Evolutionary conservation across 2,329 filamentous ascomycete species (phyloP).

Genomic region (Lachnellula hyalina): DNA sequence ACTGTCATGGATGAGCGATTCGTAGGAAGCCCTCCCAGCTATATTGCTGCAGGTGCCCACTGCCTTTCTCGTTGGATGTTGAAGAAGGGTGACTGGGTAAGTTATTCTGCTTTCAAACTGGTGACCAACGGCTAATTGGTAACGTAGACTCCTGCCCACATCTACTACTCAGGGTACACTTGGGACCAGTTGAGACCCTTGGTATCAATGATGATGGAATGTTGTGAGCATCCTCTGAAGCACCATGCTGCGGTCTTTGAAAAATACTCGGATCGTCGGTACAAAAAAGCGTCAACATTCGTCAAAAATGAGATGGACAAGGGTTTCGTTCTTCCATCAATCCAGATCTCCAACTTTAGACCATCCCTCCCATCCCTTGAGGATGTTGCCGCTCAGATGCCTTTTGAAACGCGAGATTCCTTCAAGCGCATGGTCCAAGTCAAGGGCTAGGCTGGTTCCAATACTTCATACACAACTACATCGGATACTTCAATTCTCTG

Average conservation of each 20-base stretch:
- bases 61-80: conserved; percentile 86
- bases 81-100: conserved; percentile 88
- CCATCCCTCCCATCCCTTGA: conserved; percentile 24
- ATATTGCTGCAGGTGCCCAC: conserved; percentile 83
- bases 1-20: conserved; percentile 98
- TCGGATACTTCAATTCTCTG: conserved; percentile 25
- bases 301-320: conserved; percentile 69
- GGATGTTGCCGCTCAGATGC: conserved; percentile 19
- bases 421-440: conserved; percentile 28
- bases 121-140: conserved; percentile 10
- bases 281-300: conserved; percentile 76
- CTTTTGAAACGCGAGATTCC: conserved; percentile 23
- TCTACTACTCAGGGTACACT: conserved; percentile 92
- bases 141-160: conserved; percentile 68
- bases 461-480: conserved; percentile 3
- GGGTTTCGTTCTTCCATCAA: conserved; percentile 44
- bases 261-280: conserved; percentile 85
- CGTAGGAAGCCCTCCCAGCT: conserved; percentile 85
- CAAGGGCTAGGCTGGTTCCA: conserved; percentile 16
- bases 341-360: conserved; percentile 13
- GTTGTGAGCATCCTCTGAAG: conserved; percentile 72
- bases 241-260: conserved; percentile 87
- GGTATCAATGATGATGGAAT: conserved; percentile 75
- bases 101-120: conserved; percentile 31
- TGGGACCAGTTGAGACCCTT: conserved; percentile 75